phyloP scores from a whole-genome alignment of 352 stramenopile species.

The Aphanomyces cochlioides region DNA sequence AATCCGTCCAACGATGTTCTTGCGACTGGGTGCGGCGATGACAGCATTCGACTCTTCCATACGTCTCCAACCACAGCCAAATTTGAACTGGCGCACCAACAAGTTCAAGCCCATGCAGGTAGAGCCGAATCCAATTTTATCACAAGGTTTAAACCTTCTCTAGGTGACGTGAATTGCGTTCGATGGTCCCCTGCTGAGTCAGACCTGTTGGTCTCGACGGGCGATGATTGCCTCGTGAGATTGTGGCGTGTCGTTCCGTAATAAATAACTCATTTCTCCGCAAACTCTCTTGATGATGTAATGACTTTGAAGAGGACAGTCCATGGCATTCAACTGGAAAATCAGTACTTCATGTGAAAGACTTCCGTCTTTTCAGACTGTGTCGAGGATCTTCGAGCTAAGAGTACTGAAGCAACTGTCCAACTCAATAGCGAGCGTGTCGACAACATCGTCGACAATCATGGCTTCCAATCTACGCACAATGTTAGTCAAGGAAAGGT shows the following conservation, averaged over 20 bases:
- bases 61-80: conserved; percentile 35
- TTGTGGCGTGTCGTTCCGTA: conserved; percentile 42
- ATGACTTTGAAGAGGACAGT: no score
- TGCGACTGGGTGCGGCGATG: conserved; percentile 87
- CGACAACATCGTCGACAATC: conserved; percentile 13
- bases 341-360: no score
- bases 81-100: conserved; percentile 68
- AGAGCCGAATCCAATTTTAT: not conserved
- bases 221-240: conserved; percentile 58
- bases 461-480: conserved; percentile 15
- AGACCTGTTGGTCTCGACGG: conserved; percentile 58
- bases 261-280: not conserved
- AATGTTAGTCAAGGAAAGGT: not conserved
- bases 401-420: conserved; percentile 20
- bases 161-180: conserved; percentile 76
- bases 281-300: no score
- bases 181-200: conserved; percentile 52
- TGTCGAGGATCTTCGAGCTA: conserved; percentile 11
- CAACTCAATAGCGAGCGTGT: conserved; percentile 1
- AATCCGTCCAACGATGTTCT: conserved; percentile 80
- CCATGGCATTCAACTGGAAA: no score
- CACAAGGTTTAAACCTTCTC: conserved; percentile 33
- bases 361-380: not conserved
- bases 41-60: conserved; percentile 87
- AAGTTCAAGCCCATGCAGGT: conserved; percentile 54